These are phyloP conservation scores for Fraxinus excelsior DNA, from an alignment of 257 asterid genomes.

Conservation along the genomic window DNA sequence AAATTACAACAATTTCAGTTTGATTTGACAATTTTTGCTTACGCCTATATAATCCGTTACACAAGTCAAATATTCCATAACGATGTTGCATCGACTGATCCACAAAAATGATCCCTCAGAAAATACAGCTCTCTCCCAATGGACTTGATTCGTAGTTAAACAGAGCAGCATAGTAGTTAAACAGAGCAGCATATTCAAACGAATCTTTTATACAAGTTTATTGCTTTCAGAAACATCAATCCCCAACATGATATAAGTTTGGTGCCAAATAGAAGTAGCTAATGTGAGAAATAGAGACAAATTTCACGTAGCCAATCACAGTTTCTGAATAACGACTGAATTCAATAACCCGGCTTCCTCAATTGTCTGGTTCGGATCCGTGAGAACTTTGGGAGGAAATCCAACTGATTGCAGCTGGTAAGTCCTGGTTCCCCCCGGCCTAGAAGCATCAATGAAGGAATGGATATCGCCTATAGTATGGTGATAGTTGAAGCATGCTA, in stretches of 20 bases:
- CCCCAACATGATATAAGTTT: not conserved
- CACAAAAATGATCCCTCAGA: too few relatives aligned
- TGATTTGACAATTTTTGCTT: too few relatives aligned
- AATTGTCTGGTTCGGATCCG: slow-evolving; percentile 76
- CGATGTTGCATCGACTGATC: too few relatives aligned
- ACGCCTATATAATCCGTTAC: too few relatives aligned
- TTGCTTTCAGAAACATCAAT: not conserved
- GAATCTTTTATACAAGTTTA: too few relatives aligned
- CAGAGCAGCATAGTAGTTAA: too few relatives aligned
- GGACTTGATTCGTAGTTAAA: too few relatives aligned
- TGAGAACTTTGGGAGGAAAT: slow-evolving; percentile 83
- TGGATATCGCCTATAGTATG: slow-evolving; percentile 77
- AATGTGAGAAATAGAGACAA: not conserved
- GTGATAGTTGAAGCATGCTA: slow-evolving; percentile 82
- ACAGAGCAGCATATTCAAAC: too few relatives aligned
- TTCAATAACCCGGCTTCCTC: slow-evolving; percentile 88
- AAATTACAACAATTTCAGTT: not conserved
- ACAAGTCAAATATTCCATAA: too few relatives aligned
- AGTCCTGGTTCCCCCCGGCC: slow-evolving; percentile 66
- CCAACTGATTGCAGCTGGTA: slow-evolving; percentile 87
- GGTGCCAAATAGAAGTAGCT: not conserved
- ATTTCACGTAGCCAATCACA: not conserved
- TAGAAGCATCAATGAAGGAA: slow-evolving; percentile 75
- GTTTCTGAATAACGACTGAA: slow-evolving; percentile 89
- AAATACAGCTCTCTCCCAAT: too few relatives aligned